Conservation (phyloP, 768 basidiomycete genomes). For the Omphalotus guepiniiformis region DNA sequence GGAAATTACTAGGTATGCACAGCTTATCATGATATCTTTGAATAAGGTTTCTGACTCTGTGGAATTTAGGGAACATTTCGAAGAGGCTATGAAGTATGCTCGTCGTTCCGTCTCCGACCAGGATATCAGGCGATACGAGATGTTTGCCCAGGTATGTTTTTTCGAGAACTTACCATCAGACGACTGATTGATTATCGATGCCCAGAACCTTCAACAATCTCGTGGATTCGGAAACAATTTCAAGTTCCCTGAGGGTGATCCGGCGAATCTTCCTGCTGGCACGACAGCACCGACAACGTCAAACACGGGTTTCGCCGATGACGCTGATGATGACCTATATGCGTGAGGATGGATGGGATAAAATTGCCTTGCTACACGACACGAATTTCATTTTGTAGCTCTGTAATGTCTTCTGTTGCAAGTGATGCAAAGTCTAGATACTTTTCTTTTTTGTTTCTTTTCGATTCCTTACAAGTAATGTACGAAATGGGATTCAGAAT, state of each 20-base stretch:
- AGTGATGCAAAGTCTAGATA: too few species aligned
- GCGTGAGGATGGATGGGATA: too few species aligned
- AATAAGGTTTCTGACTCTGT: slow-evolving; percentile 10
- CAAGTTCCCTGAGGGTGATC: slow-evolving; percentile 89
- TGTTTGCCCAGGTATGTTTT: slow-evolving; percentile 80
- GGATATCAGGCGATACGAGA: slow-evolving; percentile 97
- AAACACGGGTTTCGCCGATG: slow-evolving; percentile 81
- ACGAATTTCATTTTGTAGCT: too few species aligned
- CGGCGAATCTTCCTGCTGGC: slow-evolving; percentile 37
- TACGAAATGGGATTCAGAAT: too few species aligned
- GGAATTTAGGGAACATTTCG: slow-evolving; percentile 81
- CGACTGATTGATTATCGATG: slow-evolving; percentile 13
- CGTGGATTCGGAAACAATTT: slow-evolving; percentile 92
- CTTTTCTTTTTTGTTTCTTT: too few species aligned
- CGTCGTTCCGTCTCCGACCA: slow-evolving; percentile 95
- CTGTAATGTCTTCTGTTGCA: too few species aligned
- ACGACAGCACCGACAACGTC: slow-evolving; percentile 27
- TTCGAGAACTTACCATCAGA: slow-evolving; percentile 2
- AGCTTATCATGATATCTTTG: not conserved
- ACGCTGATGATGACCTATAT: slow-evolving; percentile 90
- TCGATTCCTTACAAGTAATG: too few species aligned
- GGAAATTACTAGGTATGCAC: slow-evolving; percentile 71
- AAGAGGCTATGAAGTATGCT: slow-evolving; percentile 98
- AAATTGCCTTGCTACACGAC: too few species aligned
- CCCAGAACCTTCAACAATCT: slow-evolving; percentile 83